Base-by-base conservation (phyloP, 1,284 basidiomycete genomes). In the Ganoderma lucidum region DNA sequence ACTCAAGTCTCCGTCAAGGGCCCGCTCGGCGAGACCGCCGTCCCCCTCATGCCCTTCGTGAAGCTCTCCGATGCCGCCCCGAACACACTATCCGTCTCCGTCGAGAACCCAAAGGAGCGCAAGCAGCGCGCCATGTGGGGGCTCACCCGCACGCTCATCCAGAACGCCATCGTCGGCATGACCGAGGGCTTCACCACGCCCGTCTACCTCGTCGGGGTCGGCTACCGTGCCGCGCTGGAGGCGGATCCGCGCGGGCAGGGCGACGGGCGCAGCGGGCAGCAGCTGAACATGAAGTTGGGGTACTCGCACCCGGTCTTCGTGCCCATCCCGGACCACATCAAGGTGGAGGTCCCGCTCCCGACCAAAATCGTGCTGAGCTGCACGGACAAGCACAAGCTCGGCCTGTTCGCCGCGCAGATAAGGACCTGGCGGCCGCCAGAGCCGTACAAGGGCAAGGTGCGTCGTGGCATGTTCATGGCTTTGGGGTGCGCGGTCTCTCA, bases 371-470 rank as follows among this genome's bases (percentile, higher is more conserved):
- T 88, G 59, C 80, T 91, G 58, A 88, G 83, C 70, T 90, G 88
- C 79, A 92, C 88, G 75, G 90, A 92, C 84, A 97, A 92, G 81
- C 91, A 90, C 78, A 84, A 87, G 68, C 80, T 99, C 53, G 96
- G 96, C 0, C 83, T 95, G 72, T 98, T 98, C 79, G 95, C 96
- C 0, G 95, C 96, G 19, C 88, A 91, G 76, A 93, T 99, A 42
- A 84, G 96, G 72, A 87, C 86, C 67, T 94, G 91, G 84, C 89
- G 97, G 74, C 93, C 92, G 75, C 97, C 97, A 17, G 98, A 99
- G 80, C 97, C 97, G 28, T 99, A 99, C 84, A 96, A 99, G 83
- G 96, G 96, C 76, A 97, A 98, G 88, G 95, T 96, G 77, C 68
- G 91, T 71, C 12, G n/a, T 66, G 61, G 59, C 62, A 48, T 67